Evolutionary conservation across 345 rosid genomes (phyloP).

Genomic region (Citrus sp.): DNA sequence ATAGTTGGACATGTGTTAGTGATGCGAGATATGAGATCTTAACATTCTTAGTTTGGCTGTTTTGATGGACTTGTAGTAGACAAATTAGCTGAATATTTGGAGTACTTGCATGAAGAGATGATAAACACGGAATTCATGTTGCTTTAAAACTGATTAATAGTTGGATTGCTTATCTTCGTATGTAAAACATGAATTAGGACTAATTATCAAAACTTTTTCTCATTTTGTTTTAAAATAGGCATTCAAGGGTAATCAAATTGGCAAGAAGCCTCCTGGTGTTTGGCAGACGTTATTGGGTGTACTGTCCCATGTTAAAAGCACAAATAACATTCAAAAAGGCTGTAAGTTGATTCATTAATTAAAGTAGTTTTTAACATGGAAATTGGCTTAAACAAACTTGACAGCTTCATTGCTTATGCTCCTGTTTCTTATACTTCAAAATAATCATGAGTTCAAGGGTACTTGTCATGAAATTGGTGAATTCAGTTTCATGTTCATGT

Average conservation of each 20-base stretch:
- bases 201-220: neutral
- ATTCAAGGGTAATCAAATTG: conserved; percentile 61
- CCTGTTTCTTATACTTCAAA: neutral
- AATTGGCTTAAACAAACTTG: neutral
- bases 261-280: conserved; percentile 84
- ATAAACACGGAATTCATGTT: neutral
- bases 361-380: neutral
- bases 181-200: neutral
- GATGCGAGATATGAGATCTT: neutral
- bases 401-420: neutral
- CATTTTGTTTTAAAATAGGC: conserved; percentile 41
- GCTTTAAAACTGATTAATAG: neutral
- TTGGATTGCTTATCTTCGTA: neutral
- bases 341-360: conserved; percentile 44
- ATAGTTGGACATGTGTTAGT: neutral
- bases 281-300: conserved; percentile 63
- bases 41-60: neutral
- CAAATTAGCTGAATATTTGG: neutral
- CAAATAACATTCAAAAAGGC: conserved; percentile 37
- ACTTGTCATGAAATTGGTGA: neutral
- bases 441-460: neutral
- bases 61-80: neutral
- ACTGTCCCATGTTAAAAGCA: conserved; percentile 58
- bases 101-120: neutral
- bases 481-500: neutral